Percentiles rank a stretch among this genome's conserved stretches.
phyloP scores from a whole-genome alignment of 2,329 filamentous ascomycete species.

The Furcasterigmium sp. region DNA sequence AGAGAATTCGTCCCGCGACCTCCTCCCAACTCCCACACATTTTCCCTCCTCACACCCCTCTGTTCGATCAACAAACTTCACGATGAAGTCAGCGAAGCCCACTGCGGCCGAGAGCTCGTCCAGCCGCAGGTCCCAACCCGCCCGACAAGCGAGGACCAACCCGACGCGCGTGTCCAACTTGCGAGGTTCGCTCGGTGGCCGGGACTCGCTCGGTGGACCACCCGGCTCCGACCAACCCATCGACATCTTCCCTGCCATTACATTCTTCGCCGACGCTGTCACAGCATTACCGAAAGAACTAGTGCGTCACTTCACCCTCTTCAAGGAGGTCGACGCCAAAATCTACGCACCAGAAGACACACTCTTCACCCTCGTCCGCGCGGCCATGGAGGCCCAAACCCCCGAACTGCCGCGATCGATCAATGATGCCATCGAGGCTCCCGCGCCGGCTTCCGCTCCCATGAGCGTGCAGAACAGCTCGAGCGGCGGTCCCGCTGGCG shows the following conservation, averaged over 20 bases:
- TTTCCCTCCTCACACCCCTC: too few relatives aligned
- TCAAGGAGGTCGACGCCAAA: slow-evolving; percentile 98
- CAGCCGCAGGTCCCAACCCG: slow-evolving; percentile 56
- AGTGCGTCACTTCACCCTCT: slow-evolving; percentile 87
- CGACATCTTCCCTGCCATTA: slow-evolving; percentile 62
- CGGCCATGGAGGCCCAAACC: slow-evolving; percentile 48
- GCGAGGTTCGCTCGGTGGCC: slow-evolving; percentile 34
- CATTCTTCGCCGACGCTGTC: slow-evolving; percentile 84
- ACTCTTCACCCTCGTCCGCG: slow-evolving; percentile 69
- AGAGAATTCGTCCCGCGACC: too few relatives aligned
- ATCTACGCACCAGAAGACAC: slow-evolving; percentile 83
- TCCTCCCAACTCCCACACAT: too few relatives aligned
- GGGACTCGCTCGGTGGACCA: slow-evolving; percentile 39
- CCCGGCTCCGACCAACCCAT: slow-evolving; percentile 51
- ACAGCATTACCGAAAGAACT: slow-evolving; percentile 91
- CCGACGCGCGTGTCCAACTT: slow-evolving; percentile 50
- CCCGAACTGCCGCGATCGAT: slow-evolving; percentile 30
- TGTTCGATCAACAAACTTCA: too few relatives aligned
- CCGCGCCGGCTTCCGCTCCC: slow-evolving; percentile 36
- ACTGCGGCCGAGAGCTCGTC: slow-evolving; percentile 36
- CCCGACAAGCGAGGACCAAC: slow-evolving; percentile 61
- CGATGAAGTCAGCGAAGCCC: slow-evolving; percentile 53
- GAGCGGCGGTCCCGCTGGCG: slow-evolving; percentile 30
- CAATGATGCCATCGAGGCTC: slow-evolving; percentile 38
- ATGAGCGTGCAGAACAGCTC: slow-evolving; percentile 47